Base-by-base conservation (phyloP, 805 yeast genomes). In the Kodamaea hsintzibuensis region DNA sequence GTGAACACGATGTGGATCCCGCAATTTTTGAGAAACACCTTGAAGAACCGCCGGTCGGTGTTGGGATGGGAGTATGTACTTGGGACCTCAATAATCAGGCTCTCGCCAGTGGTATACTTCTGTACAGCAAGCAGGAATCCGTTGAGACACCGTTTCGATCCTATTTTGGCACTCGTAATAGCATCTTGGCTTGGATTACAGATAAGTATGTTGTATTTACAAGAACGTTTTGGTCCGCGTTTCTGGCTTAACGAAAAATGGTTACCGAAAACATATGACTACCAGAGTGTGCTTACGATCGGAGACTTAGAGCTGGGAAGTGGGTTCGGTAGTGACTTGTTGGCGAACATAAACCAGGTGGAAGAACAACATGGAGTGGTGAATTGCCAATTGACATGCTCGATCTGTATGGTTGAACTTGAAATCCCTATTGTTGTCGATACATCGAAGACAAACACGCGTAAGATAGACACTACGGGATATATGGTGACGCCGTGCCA, bases 401-500 rank as follows among this genome's bases (percentile, higher is more conserved):
- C 96, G 7, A 90, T 92, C 57, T 92, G 98, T 73, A 91, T 92
- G 97, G 83, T 79, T 51, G 82, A 82, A 9, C 81, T 90, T n/a
- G 84, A 84, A 18, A 65, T 88, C 17, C 86, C 86, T 16, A 70
- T 83, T 19, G 49, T 54, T 10, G 49, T 51, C 16, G 60, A 57
- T 7, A 52, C 39, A 12, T 47, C 43, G 37, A 50, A 44, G 33
- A 37, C 18, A 16, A 39, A 45, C 39, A 27, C 25, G 39, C 51
- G 33, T 2, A 51, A 51, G 49, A 37, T 53, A 6, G 55, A 53
- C 65, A 68, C 47, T 64, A 71, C 57, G 74, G 82, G 59, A 17
- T 87, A 85, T 62, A 87, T 89, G 95, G 82, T 91, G 2, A 90
- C 98, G 0, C 98, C 98, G 1, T 92, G 98, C 69, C 78, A 84